These are phyloP conservation scores for Phytophthora europaea DNA, from an alignment of 352 stramenopile species.

Conservation along the genomic window DNA sequence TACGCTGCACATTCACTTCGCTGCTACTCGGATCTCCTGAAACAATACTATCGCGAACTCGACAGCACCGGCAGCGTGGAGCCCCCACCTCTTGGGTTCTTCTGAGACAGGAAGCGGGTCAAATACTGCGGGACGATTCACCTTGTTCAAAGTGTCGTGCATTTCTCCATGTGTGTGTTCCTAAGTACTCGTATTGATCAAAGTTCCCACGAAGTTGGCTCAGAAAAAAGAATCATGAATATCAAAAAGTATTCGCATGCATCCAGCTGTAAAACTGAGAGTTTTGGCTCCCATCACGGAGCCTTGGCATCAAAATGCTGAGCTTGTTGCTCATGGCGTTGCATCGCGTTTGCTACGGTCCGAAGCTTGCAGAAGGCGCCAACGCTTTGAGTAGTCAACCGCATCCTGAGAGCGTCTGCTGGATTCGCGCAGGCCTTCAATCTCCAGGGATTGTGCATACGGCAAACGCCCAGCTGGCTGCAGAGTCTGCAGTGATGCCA, in stretches of 20 bases:
- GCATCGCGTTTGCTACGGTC: conserved; percentile 11
- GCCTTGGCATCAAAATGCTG: too few species aligned
- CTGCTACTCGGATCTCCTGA: conserved; percentile 71
- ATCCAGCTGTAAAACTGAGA: neutral
- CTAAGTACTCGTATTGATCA: neutral
- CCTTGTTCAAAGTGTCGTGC: conserved; percentile 10
- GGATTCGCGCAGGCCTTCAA: conserved; percentile 84
- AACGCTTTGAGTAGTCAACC: conserved; percentile 57
- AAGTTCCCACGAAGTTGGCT: neutral
- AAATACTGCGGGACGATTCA: neutral
- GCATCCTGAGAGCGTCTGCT: conserved; percentile 50
- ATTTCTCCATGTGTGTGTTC: neutral
- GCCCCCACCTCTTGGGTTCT: conserved; percentile 64
- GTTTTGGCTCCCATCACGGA: neutral
- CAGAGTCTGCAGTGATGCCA: conserved; percentile 46
- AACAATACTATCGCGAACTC: conserved; percentile 74
- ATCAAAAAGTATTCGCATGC: neutral
- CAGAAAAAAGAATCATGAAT: neutral
- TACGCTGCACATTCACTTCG: conserved; percentile 71
- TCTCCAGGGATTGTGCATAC: conserved; percentile 85
- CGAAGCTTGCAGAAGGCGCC: conserved; percentile 32
- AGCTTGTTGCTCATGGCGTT: conserved; percentile 13
- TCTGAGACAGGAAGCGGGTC: conserved; percentile 19
- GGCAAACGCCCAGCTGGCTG: conserved; percentile 68
- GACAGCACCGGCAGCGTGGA: conserved; percentile 54